phyloP scores from a whole-genome alignment of 1,284 basidiomycete species.

The Ceratobasidium sp. region DNA sequence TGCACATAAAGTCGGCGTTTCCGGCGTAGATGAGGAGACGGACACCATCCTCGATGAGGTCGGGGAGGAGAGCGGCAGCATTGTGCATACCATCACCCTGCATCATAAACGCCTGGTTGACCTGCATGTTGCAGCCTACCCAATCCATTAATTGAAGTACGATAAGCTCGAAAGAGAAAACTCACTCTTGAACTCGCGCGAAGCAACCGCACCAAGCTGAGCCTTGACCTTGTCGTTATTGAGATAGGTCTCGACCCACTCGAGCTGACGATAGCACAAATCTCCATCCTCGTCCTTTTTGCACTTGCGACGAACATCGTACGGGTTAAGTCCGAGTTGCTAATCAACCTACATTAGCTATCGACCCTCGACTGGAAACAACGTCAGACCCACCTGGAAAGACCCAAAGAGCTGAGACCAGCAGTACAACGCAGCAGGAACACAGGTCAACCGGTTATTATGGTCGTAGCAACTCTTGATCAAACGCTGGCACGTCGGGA shows the following conservation, averaged over 20 bases:
- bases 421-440: conserved; percentile 61
- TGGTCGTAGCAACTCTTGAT: conserved; percentile 72
- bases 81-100: conserved; percentile 85
- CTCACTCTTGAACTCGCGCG: conserved; percentile 63
- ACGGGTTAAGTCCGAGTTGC: conserved; percentile 61
- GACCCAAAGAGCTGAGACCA: conserved; percentile 61
- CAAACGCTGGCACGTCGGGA: conserved; percentile 76
- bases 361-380: not conserved
- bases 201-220: conserved; percentile 76
- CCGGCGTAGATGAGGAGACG: conserved; percentile 85
- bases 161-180: conserved; percentile 60
- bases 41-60: conserved; percentile 78
- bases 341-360: conserved; percentile 7
- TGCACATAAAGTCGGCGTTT: conserved; percentile 87
- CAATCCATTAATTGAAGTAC: conserved; percentile 52
- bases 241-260: conserved; percentile 83
- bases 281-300: conserved; percentile 73
- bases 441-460: conserved; percentile 68
- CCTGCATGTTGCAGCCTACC: conserved; percentile 63
- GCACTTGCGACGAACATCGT: conserved; percentile 86
- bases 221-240: conserved; percentile 76
- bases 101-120: conserved; percentile 74
- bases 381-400: conserved; percentile 55
- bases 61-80: conserved; percentile 75
- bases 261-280: conserved; percentile 78